Evolutionary conservation across 352 stramenopile genomes (phyloP).

Genomic region (Albugo candida): DNA sequence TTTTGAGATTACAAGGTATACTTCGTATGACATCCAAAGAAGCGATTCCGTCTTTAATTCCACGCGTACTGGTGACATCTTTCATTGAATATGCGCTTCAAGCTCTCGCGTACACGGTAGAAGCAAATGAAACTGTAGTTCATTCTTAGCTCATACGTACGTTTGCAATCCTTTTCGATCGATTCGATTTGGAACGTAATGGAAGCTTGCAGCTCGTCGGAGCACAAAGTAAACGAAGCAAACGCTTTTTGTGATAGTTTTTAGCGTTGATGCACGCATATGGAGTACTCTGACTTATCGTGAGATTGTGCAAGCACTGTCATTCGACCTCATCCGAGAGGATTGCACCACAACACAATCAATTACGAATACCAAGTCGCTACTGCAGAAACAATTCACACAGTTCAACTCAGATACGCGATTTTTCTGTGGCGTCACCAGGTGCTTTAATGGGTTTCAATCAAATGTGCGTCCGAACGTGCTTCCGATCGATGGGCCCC

Average conservation of each 20-base stretch:
- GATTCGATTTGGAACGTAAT: conserved; percentile 2
- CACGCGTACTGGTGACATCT: conserved; percentile 84
- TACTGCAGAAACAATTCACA: conserved; percentile 93
- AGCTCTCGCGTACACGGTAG: conserved; percentile 84
- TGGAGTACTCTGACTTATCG: conserved; percentile 88
- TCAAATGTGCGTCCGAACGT: conserved; percentile 80
- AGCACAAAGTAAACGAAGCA: conserved; percentile 34
- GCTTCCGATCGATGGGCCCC: too few species aligned
- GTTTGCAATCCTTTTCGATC: conserved; percentile 31
- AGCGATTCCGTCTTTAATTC: conserved; percentile 94
- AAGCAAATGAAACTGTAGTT: conserved; percentile 85
- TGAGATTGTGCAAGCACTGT: conserved; percentile 90
- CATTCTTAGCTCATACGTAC: conserved; percentile 92
- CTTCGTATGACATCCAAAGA: conserved; percentile 90
- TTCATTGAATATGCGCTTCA: conserved; percentile 79
- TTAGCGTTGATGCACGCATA: conserved; percentile 76
- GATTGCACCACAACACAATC: conserved; percentile 73
- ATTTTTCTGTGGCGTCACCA: conserved; percentile 80
- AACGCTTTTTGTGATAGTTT: conserved; percentile 46
- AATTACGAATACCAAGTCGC: conserved; percentile 88
- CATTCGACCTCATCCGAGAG: conserved; percentile 80
- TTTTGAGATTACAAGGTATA: conserved; percentile 96
- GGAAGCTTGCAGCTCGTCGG: neutral
- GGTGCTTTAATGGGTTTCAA: conserved; percentile 84
- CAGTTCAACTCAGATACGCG: conserved; percentile 80